Conservation (phyloP, 306 rosid genomes). For the Dicorynia guianensis region DNA sequence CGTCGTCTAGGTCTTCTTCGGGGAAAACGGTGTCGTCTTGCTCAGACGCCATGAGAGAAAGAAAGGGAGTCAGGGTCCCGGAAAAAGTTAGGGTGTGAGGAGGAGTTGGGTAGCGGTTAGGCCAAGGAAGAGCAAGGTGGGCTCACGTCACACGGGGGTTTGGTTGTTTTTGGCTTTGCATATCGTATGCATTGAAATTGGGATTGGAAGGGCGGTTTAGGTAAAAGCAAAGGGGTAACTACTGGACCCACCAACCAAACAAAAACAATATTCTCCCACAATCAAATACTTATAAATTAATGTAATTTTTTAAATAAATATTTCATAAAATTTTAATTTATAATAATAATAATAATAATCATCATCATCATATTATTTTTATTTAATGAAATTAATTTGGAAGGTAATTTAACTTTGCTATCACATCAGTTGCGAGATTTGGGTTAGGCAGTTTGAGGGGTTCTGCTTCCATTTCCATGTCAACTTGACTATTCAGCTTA, state of each 20-base stretch:
- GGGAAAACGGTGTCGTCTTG: slow-evolving; percentile 77
- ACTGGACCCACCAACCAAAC: slow-evolving; percentile 47
- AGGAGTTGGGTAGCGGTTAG: slow-evolving; percentile 22
- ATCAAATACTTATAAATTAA: too few species aligned
- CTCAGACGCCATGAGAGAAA: slow-evolving; percentile 62
- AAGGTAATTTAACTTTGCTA: background rate
- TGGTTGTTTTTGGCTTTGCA: slow-evolving; percentile 22
- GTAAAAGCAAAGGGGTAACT: slow-evolving; percentile 36
- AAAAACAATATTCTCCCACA: too few species aligned
- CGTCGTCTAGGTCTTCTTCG: slow-evolving; percentile 74
- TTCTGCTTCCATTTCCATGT: slow-evolving; percentile 3
- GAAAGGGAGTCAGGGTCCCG: background rate
- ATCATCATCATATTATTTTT: too few species aligned
- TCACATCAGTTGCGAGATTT: background rate
- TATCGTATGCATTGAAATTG: slow-evolving; percentile 16
- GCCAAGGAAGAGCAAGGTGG: slow-evolving; percentile 4
- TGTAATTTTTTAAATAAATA: too few species aligned
- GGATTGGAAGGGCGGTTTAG: slow-evolving; percentile 32
- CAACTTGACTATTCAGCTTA: slow-evolving; percentile 21
- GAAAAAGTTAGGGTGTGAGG: background rate
- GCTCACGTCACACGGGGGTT: slow-evolving; percentile 26
- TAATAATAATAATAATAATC: too few species aligned
- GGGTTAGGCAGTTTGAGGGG: background rate
- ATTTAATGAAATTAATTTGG: background rate
- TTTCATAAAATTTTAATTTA: too few species aligned